phyloP scores from a whole-genome alignment of 2,329 filamentous ascomycete genomes.

The Stachybotrys chlorohalonatus region DNA sequence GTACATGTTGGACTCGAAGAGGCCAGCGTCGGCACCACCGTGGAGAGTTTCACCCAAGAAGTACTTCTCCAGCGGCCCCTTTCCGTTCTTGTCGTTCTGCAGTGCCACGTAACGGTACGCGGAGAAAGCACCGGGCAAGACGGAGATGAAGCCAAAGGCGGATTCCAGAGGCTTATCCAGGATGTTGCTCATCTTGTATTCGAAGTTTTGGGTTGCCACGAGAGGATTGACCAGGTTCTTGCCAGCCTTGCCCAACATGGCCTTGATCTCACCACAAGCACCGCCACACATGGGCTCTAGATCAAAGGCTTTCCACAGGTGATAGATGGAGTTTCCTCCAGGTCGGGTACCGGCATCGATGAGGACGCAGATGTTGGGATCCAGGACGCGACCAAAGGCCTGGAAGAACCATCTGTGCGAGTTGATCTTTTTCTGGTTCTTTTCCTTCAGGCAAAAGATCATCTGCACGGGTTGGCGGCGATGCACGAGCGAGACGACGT shows the following conservation, averaged over 20 bases:
- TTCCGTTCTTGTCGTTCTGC: constrained; percentile 91
- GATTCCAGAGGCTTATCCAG: constrained; percentile 96
- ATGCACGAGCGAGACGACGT: constrained; percentile 73
- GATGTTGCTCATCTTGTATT: constrained; percentile 99
- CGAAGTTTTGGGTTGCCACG: constrained; percentile 94
- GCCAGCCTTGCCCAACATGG: constrained; percentile 79
- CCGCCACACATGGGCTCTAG: constrained; percentile 95
- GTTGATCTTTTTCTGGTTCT: constrained; percentile 99
- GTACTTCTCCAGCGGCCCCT: constrained; percentile 91
- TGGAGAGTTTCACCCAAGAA: constrained; percentile 96
- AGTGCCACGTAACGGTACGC: constrained; percentile 91
- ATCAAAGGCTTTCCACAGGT: constrained; percentile 97
- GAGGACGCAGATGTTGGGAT: constrained; percentile 94
- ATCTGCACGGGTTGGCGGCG: constrained; percentile 90
- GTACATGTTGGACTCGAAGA: constrained; percentile 99
- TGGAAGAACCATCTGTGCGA: constrained; percentile 99
- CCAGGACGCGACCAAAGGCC: constrained; percentile 82
- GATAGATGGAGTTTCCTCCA: constrained; percentile 90
- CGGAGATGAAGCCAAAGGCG: constrained; percentile 94
- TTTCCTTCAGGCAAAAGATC: constrained; percentile 97
- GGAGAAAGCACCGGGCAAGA: constrained; percentile 95
- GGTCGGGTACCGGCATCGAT: constrained; percentile 94
- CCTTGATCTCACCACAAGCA: constrained; percentile 97
- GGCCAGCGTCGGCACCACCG: constrained; percentile 79
- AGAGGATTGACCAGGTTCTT: constrained; percentile 88